A percentile compares a stretch with the other conserved stretches of the same genome.
Conservation (phyloP, 768 basidiomycete species). For the Dentipellis sp. region DNA sequence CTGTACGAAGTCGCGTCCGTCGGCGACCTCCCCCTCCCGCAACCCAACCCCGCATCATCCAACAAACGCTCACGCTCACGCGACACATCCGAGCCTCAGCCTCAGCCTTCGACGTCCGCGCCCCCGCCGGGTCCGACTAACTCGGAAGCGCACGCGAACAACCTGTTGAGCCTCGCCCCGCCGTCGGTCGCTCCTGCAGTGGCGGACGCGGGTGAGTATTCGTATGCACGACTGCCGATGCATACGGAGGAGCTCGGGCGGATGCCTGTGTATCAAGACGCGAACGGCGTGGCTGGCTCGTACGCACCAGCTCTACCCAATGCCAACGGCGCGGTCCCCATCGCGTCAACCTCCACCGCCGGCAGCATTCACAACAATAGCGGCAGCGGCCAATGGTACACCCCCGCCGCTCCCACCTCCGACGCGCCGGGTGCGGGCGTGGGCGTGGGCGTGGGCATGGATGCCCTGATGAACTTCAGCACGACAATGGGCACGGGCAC, state of each 20-base stretch:
- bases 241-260: conserved; percentile 12
- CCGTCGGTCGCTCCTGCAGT: not conserved
- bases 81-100: conserved; percentile 31
- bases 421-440: too few relatives aligned
- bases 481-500: too few relatives aligned
- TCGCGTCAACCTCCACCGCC: too few relatives aligned
- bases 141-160: not conserved
- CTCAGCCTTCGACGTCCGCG: not conserved
- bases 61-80: conserved; percentile 59
- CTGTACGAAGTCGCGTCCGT: conserved; percentile 64
- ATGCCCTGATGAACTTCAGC: too few relatives aligned
- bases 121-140: too few relatives aligned
- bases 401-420: too few relatives aligned
- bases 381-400: too few relatives aligned
- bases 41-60: conserved; percentile 36
- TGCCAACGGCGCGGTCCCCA: too few relatives aligned
- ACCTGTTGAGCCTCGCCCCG: not conserved
- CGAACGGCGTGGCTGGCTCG: too few relatives aligned
- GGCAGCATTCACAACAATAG: too few relatives aligned
- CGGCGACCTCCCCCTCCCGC: conserved; percentile 61
- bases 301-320: too few relatives aligned
- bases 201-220: not conserved
- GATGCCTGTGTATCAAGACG: conserved; percentile 2
- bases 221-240: conserved; percentile 8
- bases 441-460: not conserved